Evolutionary conservation across 768 basidiomycete genomes (phyloP), one percentile per base, ranked within the genome.

Genomic region (Rickenella mellea): DNA sequence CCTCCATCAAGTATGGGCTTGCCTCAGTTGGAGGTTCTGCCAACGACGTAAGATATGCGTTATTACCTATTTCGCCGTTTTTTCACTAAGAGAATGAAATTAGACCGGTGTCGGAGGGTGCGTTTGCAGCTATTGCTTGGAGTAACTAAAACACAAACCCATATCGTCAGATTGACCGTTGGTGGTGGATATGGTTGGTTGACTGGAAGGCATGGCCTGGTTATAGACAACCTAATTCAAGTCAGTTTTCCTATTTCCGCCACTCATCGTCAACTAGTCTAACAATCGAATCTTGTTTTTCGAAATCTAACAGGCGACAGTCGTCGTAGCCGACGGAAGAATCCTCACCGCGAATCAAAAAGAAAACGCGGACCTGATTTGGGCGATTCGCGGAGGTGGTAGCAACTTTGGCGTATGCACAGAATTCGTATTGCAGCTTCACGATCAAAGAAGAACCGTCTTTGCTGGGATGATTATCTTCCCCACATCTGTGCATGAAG

Each of bases 171-270:
- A 5, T 63, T 76, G 5, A 61, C 61, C 14, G 58, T 78, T 12
- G 76, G 75, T 27, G 75, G 76, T 9, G 76, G 76, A 2, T 73
- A 66, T 44, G 76, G 76, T 10, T 74, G 62, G 62, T 64, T 78
- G 7, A 67, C 60, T 27, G 61, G 52, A 17, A 48, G 54, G 29
- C 41, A 61, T 42, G 74, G 74, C 7, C 51, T 75, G 15, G 63
- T 55, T 1, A 56, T 73, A 41, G 74, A 76, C 48, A 76, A 75
- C 39, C 58, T 75, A 27, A 41, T 59, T 5, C 47, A 60, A 45
- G 60, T 54, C 37, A 33, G 40, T 8, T 24, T 19, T 7, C 19
- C 20, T 12, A 40, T 4, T 50, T 51, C 30, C n/a, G n/a, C 62
- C 29, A 12, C 27, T 6, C 17, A 47, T 27, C 14, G 17, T 46